Base-by-base conservation (phyloP, 164 flowering plant species). In the Piper betle region DNA sequence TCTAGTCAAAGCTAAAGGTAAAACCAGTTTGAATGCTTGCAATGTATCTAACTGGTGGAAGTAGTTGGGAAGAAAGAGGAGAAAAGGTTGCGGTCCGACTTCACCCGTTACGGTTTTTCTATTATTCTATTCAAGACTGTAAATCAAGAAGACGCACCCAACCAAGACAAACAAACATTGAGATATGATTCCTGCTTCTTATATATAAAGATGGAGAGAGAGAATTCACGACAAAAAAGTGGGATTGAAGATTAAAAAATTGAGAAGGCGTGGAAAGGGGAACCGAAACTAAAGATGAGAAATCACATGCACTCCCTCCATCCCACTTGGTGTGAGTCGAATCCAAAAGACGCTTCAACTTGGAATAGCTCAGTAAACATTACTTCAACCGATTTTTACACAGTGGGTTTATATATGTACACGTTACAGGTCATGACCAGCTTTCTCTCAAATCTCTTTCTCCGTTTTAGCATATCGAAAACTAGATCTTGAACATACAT, bases 311-410 rank as follows among this genome's bases (percentile, higher is more conserved):
- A 48, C 39, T 54, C 37, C 52, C 43, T 15, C 57, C 16, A 8
- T 0, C 6, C 46, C 17, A 62, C 39, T 50, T 61, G 50, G 43
- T n/a, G 50, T 15, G 50, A 43, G 8, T 33, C 15, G 37, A 60
- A 5, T n/a, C n/a, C 20, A 39, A 40, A 9, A 60, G 33, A 52
- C 15, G 39, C 37, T 46, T 39, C 40, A 70, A 4, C 9, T 15
- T 6, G 42, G 52, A 59, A 58, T 19, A 66, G 48, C 61, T 66
- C 52, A 61, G 68, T 64, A 61, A 74, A 64, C 60, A 72, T 61
- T 68, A 25, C 66, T 77, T 77, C 67, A 78, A 78, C 73, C 77
- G 74, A 78, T 79, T 55, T 81, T n/a, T n/a, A 78, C 77, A 75
- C 54, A 60, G 53, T 54, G 42, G 72, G 66, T 53, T 61, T 80